These are phyloP conservation scores for Scheffersomyces amazonensis DNA, from an alignment of 805 yeast genomes.

Conservation along the genomic window DNA sequence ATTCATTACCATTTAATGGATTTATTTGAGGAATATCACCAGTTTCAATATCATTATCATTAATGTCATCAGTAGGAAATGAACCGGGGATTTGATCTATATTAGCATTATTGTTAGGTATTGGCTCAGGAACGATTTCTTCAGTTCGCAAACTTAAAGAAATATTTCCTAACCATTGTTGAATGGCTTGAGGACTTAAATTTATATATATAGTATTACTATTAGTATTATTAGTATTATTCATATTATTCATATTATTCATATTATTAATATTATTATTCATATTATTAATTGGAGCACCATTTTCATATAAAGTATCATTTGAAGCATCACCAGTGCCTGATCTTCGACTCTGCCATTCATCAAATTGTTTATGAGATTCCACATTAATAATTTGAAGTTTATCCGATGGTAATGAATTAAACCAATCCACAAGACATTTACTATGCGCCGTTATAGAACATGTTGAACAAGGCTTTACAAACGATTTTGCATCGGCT, in stretches of 20 bases:
- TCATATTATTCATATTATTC: background rate
- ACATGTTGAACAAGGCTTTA: conserved; percentile 39
- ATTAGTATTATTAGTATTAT: background rate
- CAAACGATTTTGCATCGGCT: conserved; percentile 32
- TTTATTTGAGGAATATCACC: background rate
- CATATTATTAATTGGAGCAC: background rate
- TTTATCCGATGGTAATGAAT: conserved; percentile 28
- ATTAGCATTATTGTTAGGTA: background rate
- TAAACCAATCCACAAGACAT: conserved; percentile 42
- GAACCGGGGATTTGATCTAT: background rate
- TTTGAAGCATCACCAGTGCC: background rate
- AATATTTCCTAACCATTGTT: conserved; percentile 2
- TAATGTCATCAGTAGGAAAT: background rate
- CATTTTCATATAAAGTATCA: background rate
- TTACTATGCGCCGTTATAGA: conserved; percentile 32
- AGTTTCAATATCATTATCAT: background rate
- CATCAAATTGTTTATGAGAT: background rate
- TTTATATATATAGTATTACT: too few species aligned
- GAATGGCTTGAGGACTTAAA: background rate
- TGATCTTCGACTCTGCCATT: background rate
- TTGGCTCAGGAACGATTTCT: background rate
- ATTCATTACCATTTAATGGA: background rate
- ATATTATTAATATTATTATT: background rate
- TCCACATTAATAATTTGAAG: conserved; percentile 13
- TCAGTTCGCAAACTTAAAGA: background rate